Percentiles rank a stretch among this genome's conserved stretches.
Conservation (phyloP, 1,139 yeast genomes). For the Casaregolazyma suthepensis region DNA sequence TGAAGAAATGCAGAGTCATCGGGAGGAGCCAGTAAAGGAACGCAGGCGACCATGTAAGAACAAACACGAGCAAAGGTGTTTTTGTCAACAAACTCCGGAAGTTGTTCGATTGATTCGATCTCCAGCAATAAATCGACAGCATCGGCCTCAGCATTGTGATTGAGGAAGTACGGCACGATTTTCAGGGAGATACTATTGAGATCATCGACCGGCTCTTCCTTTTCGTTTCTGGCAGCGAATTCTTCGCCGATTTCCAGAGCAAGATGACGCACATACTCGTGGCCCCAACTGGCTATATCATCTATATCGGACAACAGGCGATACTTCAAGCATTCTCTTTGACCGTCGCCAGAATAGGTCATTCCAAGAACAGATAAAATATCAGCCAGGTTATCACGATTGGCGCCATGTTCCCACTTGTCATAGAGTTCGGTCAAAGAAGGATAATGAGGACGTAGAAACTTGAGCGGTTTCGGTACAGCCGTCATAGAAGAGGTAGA, state of each 20-base stretch:
- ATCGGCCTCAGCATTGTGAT: conserved; percentile 97
- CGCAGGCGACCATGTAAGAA: conserved; percentile 91
- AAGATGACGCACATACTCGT: conserved; percentile 92
- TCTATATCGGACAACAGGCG: conserved; percentile 58
- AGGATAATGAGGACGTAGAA: conserved; percentile 82
- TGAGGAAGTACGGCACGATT: conserved; percentile 83
- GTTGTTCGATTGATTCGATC: conserved; percentile 76
- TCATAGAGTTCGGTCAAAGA: conserved; percentile 58
- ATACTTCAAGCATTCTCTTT: conserved; percentile 73
- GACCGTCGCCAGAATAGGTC: conserved; percentile 86
- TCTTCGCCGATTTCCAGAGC: conserved; percentile 93
- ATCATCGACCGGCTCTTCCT: conserved; percentile 35
- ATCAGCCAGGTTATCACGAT: conserved; percentile 59
- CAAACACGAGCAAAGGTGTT: conserved; percentile 85
- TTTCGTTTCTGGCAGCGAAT: conserved; percentile 61
- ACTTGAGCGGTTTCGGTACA: conserved; percentile 96
- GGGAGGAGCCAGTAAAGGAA: conserved; percentile 91
- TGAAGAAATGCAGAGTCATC: conserved; percentile 82
- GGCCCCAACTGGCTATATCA: conserved; percentile 89
- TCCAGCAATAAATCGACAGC: conserved; percentile 92
- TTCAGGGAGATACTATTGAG: conserved; percentile 63
- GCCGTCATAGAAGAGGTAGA: conserved; percentile 99
- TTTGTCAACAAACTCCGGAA: conserved; percentile 80
- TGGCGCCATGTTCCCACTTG: conserved; percentile 47
- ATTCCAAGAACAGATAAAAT: conserved; percentile 88